Conservation (phyloP, 768 basidiomycete species). For the Leucocoprinus birnbaumii region DNA sequence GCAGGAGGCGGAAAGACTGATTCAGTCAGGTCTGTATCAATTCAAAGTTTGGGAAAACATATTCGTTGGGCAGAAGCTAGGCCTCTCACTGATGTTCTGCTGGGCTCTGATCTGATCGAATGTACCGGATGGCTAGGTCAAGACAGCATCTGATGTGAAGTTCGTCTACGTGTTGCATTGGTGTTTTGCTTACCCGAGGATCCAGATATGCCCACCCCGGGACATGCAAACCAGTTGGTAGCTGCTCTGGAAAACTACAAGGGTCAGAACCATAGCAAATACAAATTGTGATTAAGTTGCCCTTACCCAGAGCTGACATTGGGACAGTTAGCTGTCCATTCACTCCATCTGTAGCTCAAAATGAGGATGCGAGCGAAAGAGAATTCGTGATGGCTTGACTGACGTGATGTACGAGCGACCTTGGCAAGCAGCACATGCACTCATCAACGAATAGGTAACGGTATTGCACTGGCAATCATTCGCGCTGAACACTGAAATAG, state of each 20-base stretch:
- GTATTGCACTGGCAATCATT: constrained; percentile 53
- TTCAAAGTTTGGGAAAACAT: too few species aligned
- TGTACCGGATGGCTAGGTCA: constrained; percentile 1
- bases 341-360: constrained; percentile 41
- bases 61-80: neutral
- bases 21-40: constrained; percentile 5
- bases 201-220: constrained; percentile 66
- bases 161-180: too few species aligned
- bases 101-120: constrained; percentile 8
- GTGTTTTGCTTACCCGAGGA: constrained; percentile 31
- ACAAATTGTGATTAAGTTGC: constrained; percentile 12
- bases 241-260: constrained; percentile 40
- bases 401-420: constrained; percentile 31
- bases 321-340: constrained; percentile 48
- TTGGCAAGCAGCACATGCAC: constrained; percentile 60
- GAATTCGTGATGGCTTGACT: neutral
- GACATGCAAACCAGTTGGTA: constrained; percentile 47
- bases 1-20: constrained; percentile 1
- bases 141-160: neutral
- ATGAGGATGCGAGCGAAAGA: neutral
- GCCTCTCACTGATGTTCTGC: constrained; percentile 1
- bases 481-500: constrained; percentile 27
- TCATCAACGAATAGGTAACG: constrained; percentile 51
- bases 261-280: neutral
- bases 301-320: constrained; percentile 27